Evolutionary conservation across 768 basidiomycete genomes (phyloP), one percentile per base, ranked within the genome.

Genomic region (Terana coerulea): DNA sequence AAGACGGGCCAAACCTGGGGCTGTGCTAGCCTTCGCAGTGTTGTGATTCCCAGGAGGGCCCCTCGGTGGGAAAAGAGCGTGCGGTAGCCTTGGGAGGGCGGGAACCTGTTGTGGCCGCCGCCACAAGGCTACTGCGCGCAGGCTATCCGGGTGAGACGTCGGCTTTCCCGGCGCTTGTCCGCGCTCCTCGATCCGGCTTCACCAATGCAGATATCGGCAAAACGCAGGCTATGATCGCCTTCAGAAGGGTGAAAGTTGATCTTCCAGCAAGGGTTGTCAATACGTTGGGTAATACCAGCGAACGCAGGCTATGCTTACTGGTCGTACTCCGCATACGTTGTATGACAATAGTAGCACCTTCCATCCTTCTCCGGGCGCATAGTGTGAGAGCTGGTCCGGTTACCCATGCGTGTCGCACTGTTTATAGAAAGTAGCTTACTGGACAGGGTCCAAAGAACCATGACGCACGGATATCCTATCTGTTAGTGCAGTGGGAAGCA

Each of bases 141-240:
- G 14, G 25, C 21, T 15, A 8, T 12, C 30, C 39, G 30, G 53
- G 6, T 35, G 22, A 31, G 6, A 19, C 5, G 28, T 17, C 17
- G 12, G 21, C 21, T 30, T 46, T 46, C 45, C 45, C 45, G 34
- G 45, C 6, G 30, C 29, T 10, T 19, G 45, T 46, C 45, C 30
- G 45, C 21, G 28, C 29, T 29, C 45, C 45, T 45, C 34, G 51
- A 46, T 52, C 45, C 51, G 51, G 40, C n/a, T 30, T 26, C 19
- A 26, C 21, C 35, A 34, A 54, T 54, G 53, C 33, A 54, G 53
- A 54, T 54, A 54, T 49, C 53, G 53, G 53, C 19, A 21, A 34
- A 52, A 52, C 36, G 44, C 40, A 42, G 51, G 51, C 26, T 25
- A 30, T 34, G 47, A 45, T 54, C 41, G 41, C 14, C 48, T 17